These are phyloP conservation scores for Basidiobolus meristosporus DNA, from an alignment of 371 early-diverging fungal species.

Conservation along the genomic window DNA sequence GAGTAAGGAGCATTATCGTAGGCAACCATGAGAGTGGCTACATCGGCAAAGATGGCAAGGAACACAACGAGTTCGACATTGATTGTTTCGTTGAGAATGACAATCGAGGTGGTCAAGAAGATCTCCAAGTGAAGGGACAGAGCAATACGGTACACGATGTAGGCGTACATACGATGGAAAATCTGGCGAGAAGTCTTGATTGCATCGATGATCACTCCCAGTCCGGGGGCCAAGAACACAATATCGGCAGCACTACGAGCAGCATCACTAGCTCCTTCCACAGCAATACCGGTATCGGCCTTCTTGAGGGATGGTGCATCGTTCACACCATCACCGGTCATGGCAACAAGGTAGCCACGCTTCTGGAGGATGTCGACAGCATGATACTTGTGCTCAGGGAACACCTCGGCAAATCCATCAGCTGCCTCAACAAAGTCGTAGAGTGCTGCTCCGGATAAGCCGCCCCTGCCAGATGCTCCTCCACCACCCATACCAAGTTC, in stretches of 20 bases:
- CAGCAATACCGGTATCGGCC: conserved; percentile 67
- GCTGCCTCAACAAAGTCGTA: conserved; percentile 1
- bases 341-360: conserved; percentile 57
- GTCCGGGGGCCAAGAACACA: conserved; percentile 30
- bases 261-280: conserved; percentile 57
- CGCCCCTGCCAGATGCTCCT: not conserved
- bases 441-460: not conserved
- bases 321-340: conserved; percentile 89
- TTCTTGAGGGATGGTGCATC: conserved; percentile 85
- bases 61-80: not conserved
- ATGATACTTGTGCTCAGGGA: conserved; percentile 77
- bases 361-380: conserved; percentile 79
- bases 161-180: conserved; percentile 7
- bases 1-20: conserved; percentile 11
- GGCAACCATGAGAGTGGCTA: not conserved
- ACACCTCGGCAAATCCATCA: conserved; percentile 6
- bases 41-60: not conserved
- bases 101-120: too few relatives aligned
- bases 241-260: conserved; percentile 58
- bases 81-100: not conserved
- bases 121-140: not conserved
- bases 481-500: not conserved
- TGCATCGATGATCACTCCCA: conserved; percentile 10
- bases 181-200: too few relatives aligned
- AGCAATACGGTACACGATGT: not conserved